Conservation (phyloP, 2,329 filamentous ascomycete species). For the Epichloe brachyelytri region DNA sequence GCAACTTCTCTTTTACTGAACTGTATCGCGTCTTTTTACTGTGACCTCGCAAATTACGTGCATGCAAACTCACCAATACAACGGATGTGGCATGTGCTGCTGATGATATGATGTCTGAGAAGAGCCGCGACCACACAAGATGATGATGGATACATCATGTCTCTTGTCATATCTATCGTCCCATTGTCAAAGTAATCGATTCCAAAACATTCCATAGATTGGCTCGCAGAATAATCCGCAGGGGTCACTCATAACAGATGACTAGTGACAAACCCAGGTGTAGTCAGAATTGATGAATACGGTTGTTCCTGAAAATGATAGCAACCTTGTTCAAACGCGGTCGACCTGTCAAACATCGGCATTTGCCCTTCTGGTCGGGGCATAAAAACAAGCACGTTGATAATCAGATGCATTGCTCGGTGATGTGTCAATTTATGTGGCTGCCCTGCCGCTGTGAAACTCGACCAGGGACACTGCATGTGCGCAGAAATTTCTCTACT, state of each 20-base stretch:
- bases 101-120: no score
- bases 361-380: not conserved
- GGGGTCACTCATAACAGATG: not conserved
- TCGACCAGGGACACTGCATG: not conserved
- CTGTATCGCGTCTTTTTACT: not conserved
- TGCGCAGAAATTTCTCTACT: not conserved
- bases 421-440: not conserved
- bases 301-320: not conserved
- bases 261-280: not conserved
- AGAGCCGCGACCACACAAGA: no score
- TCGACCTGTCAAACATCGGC: not conserved
- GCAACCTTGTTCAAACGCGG: not conserved
- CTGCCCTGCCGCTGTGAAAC: not conserved
- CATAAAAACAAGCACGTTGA: not conserved
- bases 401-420: not conserved
- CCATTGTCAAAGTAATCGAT: no score
- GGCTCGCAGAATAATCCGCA: no score
- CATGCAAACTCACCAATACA: not conserved
- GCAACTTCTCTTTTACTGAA: constrained; percentile 1
- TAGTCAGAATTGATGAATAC: not conserved
- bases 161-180: no score
- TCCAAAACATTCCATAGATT: no score
- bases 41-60: not conserved
- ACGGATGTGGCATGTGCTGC: no score
- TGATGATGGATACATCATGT: no score